Evolutionary conservation across 257 asterid species (phyloP), one percentile per base, ranked within the genome.

Genomic region (Nicotiana noctiflora): DNA sequence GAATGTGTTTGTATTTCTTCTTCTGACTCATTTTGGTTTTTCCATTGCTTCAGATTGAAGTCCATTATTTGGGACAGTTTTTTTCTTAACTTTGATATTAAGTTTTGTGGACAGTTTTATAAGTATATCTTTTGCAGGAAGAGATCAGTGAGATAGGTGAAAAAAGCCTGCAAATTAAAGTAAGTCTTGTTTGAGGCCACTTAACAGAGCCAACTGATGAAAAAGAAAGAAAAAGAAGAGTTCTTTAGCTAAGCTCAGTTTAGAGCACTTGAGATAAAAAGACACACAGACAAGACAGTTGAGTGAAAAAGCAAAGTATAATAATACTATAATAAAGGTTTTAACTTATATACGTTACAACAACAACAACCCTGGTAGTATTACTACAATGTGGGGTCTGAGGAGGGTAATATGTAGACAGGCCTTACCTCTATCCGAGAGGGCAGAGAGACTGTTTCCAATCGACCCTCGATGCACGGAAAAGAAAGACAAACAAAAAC

Each of bases 1-100:
- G 2, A 59, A n/a, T 31, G 53, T 32, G 31, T 5, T 10, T 19
- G 14, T 49, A 14, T 37, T 49, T 23, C 40, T 46, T 0, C 40
- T 62, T 76, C 83, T 85, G 83, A 81, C 82, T 87, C 92, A 81
- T 64, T 64, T 29, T 67, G 82, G 34, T 87, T 86, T 87, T 90
- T 86, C 96, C 96, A 90, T 89, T 92, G 94, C 89, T 90, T 93
- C 90, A 87, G 83, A 83, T 88, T 85, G 82, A 93, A 91, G 86
- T 93, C 98, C 98, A 94, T 94, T 15, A 62, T 8, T 40, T 40
- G 12, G 49, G 49, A 40, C 49, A 40, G 12, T 7, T 49, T 82
- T 34, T 29, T 25, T 68, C 23, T 57, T 60, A 74, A 68, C 63
- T 84, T 75, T 63, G 82, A 61, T 75, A 40, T 77, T 66, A 34